A percentile compares a stretch with the other conserved stretches of the same genome.
Evolutionary conservation across 495 filamentous ascomycete genomes (phyloP).

Genomic region (Tuber aestivum): DNA sequence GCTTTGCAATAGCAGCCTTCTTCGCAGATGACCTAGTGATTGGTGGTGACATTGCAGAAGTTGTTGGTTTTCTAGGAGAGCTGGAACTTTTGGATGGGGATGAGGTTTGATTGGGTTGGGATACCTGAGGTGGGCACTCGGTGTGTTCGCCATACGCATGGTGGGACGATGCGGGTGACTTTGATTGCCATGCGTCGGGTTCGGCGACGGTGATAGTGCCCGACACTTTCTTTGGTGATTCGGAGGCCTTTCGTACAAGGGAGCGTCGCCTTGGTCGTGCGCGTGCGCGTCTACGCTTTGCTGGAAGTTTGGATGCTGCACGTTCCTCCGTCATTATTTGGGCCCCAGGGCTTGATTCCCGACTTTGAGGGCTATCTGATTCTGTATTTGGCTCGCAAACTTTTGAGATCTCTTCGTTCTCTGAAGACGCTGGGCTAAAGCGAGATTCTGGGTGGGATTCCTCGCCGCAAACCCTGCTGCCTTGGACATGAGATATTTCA

Average conservation of each 20-base stretch:
- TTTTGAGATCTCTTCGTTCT: neutral
- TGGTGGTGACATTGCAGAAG: slow-evolving; percentile 11
- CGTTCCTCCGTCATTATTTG: slow-evolving; percentile 34
- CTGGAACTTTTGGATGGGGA: neutral
- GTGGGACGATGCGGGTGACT: neutral
- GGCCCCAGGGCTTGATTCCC: slow-evolving; percentile 16
- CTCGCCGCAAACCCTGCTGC: neutral
- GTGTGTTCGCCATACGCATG: neutral
- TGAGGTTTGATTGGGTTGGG: neutral
- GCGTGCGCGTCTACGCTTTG: neutral
- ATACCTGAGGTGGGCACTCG: neutral
- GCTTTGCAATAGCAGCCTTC: neutral
- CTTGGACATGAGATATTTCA: neutral
- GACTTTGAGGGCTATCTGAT: neutral
- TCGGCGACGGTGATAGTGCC: neutral
- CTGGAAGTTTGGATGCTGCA: slow-evolving; percentile 17
- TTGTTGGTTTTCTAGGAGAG: neutral
- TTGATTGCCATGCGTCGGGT: neutral
- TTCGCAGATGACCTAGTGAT: slow-evolving; percentile 29
- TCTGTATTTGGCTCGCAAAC: neutral
- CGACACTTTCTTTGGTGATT: neutral
- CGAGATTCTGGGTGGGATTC: neutral
- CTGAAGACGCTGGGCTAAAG: neutral
- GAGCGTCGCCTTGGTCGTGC: neutral
- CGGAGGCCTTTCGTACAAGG: neutral